These are phyloP conservation scores for Coemansia sp. DNA, from an alignment of 192 early-diverging fungal genomes.

Conservation along the genomic window DNA sequence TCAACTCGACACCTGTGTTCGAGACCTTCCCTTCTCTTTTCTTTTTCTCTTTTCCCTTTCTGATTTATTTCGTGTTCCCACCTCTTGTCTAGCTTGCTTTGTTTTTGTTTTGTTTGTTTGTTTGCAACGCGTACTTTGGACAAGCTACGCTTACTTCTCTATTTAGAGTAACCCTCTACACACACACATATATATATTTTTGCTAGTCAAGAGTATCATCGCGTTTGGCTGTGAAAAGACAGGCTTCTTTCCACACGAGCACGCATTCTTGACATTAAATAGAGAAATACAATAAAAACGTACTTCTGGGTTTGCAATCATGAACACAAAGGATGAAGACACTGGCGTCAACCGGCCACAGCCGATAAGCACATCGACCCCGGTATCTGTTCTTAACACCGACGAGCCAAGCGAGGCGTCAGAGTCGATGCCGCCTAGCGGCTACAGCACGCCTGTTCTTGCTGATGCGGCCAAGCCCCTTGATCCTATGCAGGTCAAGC, in stretches of 20 bases:
- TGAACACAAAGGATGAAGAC: not conserved
- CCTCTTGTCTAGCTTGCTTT: not conserved
- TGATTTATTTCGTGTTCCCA: not conserved
- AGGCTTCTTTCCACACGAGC: not conserved
- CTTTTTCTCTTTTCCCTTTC: not conserved
- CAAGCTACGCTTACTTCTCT: not conserved
- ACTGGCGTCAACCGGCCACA: not conserved
- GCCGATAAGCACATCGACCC: not conserved
- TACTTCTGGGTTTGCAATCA: not conserved
- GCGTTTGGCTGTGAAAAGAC: too few relatives aligned
- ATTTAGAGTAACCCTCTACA: too few relatives aligned
- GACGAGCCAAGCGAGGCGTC: conserved; percentile 28
- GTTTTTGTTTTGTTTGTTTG: not conserved
- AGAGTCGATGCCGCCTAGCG: conserved; percentile 49
- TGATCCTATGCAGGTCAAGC: conserved; percentile 49
- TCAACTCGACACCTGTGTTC: not conserved
- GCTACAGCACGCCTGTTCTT: conserved; percentile 43
- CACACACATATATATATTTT: too few relatives aligned
- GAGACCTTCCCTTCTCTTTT: not conserved
- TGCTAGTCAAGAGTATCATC: too few relatives aligned
- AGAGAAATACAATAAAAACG: not conserved
- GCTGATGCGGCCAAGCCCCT: conserved; percentile 39
- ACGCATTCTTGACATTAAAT: conserved; percentile 2
- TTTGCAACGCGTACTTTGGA: not conserved
- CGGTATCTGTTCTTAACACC: not conserved